phyloP scores from a whole-genome alignment of 2,329 filamentous ascomycete species.

The Sclerotiophoma versabilis region DNA sequence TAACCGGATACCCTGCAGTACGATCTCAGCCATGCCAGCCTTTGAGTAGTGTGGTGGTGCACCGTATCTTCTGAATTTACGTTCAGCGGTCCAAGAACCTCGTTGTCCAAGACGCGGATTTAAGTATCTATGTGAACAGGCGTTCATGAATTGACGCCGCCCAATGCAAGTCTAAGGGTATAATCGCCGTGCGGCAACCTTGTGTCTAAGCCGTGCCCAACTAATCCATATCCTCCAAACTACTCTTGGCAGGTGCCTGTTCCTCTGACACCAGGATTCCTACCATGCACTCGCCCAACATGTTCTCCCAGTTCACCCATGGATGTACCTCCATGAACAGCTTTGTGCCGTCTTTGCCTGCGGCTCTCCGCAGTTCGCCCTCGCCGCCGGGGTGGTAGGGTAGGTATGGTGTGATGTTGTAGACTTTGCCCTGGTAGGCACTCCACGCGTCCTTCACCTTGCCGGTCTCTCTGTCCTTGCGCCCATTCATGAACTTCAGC shows the following conservation, averaged over 20 bases:
- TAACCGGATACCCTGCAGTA: too few relatives aligned
- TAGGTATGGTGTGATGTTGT: constrained; percentile 90
- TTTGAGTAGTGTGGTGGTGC: too few relatives aligned
- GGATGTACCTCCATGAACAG: constrained; percentile 70
- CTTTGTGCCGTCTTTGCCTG: constrained; percentile 72
- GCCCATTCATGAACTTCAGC: constrained; percentile 79
- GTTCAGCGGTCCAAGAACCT: too few relatives aligned
- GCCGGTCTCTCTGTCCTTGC: constrained; percentile 63
- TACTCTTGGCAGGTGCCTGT: constrained; percentile 41
- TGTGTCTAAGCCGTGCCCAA: too few relatives aligned
- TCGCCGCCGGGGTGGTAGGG: constrained; percentile 90
- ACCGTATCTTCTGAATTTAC: too few relatives aligned
- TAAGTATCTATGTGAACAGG: too few relatives aligned
- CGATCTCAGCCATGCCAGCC: too few relatives aligned
- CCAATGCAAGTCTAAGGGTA: constrained; percentile 28
- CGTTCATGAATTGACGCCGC: neutral
- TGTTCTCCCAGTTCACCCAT: constrained; percentile 74
- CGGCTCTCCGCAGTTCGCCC: constrained; percentile 79
- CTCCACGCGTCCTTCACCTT: constrained; percentile 80
- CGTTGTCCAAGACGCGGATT: too few relatives aligned
- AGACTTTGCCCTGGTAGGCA: constrained; percentile 85
- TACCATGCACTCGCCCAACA: constrained; percentile 67
- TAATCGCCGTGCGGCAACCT: neutral
- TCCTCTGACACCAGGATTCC: constrained; percentile 67
- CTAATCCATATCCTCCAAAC: constrained; percentile 68